A percentile compares a stretch with the other conserved stretches of the same genome.
Evolutionary conservation across 2,329 filamentous ascomycete species (phyloP).

Genomic region (Exophiala viscosa): DNA sequence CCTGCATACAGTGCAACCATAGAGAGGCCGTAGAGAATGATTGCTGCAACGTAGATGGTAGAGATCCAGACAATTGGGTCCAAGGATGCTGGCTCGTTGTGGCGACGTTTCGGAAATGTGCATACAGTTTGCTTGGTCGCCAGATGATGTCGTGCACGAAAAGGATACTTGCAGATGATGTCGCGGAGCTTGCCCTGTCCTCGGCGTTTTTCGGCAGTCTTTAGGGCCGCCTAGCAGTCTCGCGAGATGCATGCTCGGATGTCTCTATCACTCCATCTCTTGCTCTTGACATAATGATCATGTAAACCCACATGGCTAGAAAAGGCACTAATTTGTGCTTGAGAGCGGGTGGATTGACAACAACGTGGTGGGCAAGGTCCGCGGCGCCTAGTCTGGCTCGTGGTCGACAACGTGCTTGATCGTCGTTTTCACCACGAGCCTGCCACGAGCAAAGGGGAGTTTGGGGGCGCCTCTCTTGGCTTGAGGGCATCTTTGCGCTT

Average conservation of each 20-base stretch:
- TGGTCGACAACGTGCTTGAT: constrained; percentile 9
- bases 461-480: background rate
- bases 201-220: constrained; percentile 1
- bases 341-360: background rate
- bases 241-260: too few relatives aligned
- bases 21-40: background rate
- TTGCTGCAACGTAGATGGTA: background rate
- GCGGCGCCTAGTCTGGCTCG: background rate
- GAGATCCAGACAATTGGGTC: background rate
- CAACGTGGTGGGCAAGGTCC: constrained; percentile 8
- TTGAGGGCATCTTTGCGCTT: background rate
- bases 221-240: background rate
- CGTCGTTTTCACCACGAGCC: background rate
- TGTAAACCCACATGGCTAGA: background rate
- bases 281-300: background rate
- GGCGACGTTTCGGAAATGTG: background rate
- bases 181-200: background rate
- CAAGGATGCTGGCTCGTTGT: background rate
- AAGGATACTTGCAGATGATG: too few relatives aligned
- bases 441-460: constrained; percentile 1
- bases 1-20: background rate
- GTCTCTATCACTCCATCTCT: background rate
- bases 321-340: too few relatives aligned
- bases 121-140: background rate
- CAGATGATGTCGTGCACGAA: background rate